Conservation (phyloP, 306 rosid genomes). For the Vigna angularis region DNA sequence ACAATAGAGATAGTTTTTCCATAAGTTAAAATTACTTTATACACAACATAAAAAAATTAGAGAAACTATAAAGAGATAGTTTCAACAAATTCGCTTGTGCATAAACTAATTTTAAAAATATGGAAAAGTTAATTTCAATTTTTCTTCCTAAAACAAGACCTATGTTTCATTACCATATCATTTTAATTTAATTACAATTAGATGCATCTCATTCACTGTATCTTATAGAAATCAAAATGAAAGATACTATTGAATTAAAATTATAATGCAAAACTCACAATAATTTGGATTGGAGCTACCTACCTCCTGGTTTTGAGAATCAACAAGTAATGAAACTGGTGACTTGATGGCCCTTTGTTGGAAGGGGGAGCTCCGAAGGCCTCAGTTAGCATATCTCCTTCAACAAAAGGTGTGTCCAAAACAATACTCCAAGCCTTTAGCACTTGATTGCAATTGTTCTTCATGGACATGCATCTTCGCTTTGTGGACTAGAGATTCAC, state of each 20-base stretch:
- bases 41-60: too few species aligned
- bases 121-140: too few species aligned
- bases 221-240: background rate
- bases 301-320: background rate
- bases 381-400: constrained; percentile 5
- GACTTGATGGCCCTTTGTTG: background rate
- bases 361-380: background rate
- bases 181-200: background rate
- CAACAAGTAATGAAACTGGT: background rate
- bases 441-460: background rate
- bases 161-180: background rate
- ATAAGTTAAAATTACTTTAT: too few species aligned
- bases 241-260: background rate
- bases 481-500: background rate
- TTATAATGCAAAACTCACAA: background rate
- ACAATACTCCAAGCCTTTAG: background rate
- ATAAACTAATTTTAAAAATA: too few species aligned
- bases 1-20: too few species aligned
- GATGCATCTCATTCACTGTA: background rate
- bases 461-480: background rate
- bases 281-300: background rate
- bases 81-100: too few species aligned
- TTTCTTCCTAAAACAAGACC: too few species aligned
- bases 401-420: background rate
- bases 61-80: too few species aligned